Conservation (phyloP, 805 yeast genomes). For the Candida koratica region DNA sequence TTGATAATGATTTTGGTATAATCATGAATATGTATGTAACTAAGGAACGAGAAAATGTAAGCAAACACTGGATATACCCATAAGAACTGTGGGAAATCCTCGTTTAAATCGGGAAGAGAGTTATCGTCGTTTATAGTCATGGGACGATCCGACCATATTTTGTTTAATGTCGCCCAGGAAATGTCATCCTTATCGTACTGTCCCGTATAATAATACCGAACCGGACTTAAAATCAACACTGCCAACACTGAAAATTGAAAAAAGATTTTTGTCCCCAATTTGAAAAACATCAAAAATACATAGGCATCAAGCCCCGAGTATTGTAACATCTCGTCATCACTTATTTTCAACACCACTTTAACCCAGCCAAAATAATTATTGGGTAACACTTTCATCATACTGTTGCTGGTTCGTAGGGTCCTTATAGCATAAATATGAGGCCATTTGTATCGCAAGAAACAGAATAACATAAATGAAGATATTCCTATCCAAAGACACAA, state of each 20-base stretch:
- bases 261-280: constrained; percentile 71
- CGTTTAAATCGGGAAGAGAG: constrained; percentile 20
- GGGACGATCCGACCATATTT: background rate
- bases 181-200: constrained; percentile 41
- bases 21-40: constrained; percentile 41
- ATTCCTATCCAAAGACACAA: constrained; percentile 48
- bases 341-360: constrained; percentile 46
- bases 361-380: constrained; percentile 49
- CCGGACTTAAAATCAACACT: constrained; percentile 33
- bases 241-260: constrained; percentile 62
- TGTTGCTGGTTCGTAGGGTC: constrained; percentile 43
- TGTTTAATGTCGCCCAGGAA: constrained; percentile 10
- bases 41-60: constrained; percentile 48
- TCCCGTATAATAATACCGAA: constrained; percentile 39
- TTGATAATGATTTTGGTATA: constrained; percentile 48
- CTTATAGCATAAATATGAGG: constrained; percentile 57
- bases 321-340: constrained; percentile 74
- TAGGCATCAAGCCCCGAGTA: constrained; percentile 92
- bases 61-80: constrained; percentile 56
- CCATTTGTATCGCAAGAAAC: constrained; percentile 49
- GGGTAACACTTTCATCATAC: constrained; percentile 42
- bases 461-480: constrained; percentile 45
- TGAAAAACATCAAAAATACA: constrained; percentile 40
- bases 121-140: background rate
- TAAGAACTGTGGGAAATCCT: constrained; percentile 41